Evolutionary conservation across 1,284 basidiomycete species (phyloP), one percentile per base, ranked within the genome.

Genomic region (Leccinum subrobustum): DNA sequence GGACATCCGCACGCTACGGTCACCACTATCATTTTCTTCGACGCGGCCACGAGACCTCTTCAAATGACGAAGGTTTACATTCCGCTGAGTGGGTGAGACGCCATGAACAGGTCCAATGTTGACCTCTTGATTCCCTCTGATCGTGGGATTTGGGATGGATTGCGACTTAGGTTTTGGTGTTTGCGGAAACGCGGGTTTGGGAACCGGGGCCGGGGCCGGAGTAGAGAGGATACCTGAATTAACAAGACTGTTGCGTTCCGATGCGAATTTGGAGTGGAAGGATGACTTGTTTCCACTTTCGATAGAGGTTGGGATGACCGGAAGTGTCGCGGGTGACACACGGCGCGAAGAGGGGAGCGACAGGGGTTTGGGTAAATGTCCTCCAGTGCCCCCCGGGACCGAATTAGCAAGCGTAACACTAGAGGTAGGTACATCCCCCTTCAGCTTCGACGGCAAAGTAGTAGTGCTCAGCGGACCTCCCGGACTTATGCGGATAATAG

Each of bases 21-120:
- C 73, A 12, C 71, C 73, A 39, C 63, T 56, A 25, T 63, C 65
- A 18, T 59, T 73, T 58, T 70, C 69, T 54, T 73, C 72, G 18
- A 64, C 50, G 18, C 62, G 70, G 14, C 63, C 56, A 25, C 68
- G 73, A 52, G 61, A 61, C 12, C 61, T 65, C 44, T 71, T 75
- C 53, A 73, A 54, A 59, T 73, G 71, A 50, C 71, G 74, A 37
- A 73, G 69, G 56, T 73, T 73, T 3, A 71, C 68, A 4, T 62
- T 71, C 44, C 56, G 70, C 29, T 75, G 71, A 31, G 72, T 56
- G 3, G 71, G 71, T 2, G 73, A 75, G 8, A 71, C 54, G 14
- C 58, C 39, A 1, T 51, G 25, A 29, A 50, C 12, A 16, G 74
- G 71, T 25, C 64, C 64, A 16, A 74, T 64, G 37, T 64, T 63